These are phyloP conservation scores for Rasamsonia emersonii DNA, from an alignment of 2,329 filamentous ascomycete genomes.

Conservation along the genomic window DNA sequence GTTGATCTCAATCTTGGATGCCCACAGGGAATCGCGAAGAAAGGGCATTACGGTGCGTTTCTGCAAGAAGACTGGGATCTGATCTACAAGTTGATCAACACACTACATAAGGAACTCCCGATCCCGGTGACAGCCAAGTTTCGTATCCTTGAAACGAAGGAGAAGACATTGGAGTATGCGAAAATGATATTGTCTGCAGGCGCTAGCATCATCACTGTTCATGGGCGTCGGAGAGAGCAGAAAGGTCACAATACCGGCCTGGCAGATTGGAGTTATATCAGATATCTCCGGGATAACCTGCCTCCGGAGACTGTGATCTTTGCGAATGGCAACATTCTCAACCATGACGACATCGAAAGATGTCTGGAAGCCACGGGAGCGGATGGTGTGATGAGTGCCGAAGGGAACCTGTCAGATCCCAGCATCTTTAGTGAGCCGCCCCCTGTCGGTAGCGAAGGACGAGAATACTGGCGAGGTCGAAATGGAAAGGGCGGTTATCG, in stretches of 20 bases:
- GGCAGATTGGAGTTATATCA: conserved; percentile 83
- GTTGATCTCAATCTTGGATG: conserved; percentile 94
- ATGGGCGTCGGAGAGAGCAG: conserved; percentile 80
- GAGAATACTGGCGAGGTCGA: conserved; percentile 78
- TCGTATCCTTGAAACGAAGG: conserved; percentile 74
- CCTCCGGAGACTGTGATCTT: conserved; percentile 87
- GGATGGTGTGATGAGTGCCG: conserved; percentile 91
- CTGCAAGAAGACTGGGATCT: conserved; percentile 85
- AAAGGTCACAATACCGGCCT: conserved; percentile 93
- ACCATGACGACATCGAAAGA: conserved; percentile 63
- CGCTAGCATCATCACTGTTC: conserved; percentile 87
- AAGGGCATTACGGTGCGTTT: conserved; percentile 88
- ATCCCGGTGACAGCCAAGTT: conserved; percentile 95
- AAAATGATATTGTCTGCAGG: conserved; percentile 78
- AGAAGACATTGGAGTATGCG: conserved; percentile 82
- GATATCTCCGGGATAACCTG: conserved; percentile 71
- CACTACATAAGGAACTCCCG: conserved; percentile 65
- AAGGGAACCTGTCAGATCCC: conserved; percentile 89
- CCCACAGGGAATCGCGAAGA: conserved; percentile 87
- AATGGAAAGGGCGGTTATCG: conserved; percentile 78
- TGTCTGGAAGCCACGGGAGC: conserved; percentile 79
- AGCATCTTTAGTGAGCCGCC: conserved; percentile 70
- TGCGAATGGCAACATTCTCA: conserved; percentile 89
- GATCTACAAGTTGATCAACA: conserved; percentile 74
- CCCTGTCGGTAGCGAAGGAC: conserved; percentile 52